Conservation (phyloP, 2,329 filamentous ascomycete species). For the Ceratocystis smalleyi region DNA sequence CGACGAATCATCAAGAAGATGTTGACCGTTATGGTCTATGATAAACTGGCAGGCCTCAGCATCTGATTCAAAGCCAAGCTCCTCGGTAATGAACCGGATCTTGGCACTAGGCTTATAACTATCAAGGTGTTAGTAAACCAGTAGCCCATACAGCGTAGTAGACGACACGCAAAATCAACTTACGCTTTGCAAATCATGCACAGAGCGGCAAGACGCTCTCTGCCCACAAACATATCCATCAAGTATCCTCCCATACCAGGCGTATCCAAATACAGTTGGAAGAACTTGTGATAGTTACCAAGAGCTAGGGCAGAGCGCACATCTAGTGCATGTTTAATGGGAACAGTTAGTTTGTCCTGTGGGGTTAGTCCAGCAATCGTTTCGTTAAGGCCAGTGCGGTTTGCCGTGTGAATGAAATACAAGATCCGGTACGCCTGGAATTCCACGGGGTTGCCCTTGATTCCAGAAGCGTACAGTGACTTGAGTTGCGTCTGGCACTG, state of each 20-base stretch:
- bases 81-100: constrained; percentile 83
- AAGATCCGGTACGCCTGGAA: constrained; percentile 99
- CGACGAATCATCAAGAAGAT: constrained; percentile 52
- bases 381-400: constrained; percentile 95
- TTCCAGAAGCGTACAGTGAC: constrained; percentile 70
- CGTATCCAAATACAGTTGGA: constrained; percentile 85
- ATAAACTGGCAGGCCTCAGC: constrained; percentile 83
- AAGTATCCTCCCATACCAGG: constrained; percentile 96
- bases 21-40: constrained; percentile 59
- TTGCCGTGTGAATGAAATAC: constrained; percentile 98
- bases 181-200: constrained; percentile 91
- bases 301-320: constrained; percentile 83
- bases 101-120: constrained; percentile 89
- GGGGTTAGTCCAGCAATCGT: constrained; percentile 95
- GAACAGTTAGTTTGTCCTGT: constrained; percentile 75
- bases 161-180: constrained; percentile 28
- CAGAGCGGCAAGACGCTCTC: constrained; percentile 80
- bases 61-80: constrained; percentile 89
- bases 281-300: constrained; percentile 96
- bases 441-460: constrained; percentile 81
- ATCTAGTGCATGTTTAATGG: constrained; percentile 79
- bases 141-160: not conserved
- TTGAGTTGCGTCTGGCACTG: constrained; percentile 98
- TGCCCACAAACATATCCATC: constrained; percentile 97
- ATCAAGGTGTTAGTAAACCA: constrained; percentile 30